Evolutionary conservation across 2,329 filamentous ascomycete genomes (phyloP).

Genomic region (Rhynchosporium secalis): DNA sequence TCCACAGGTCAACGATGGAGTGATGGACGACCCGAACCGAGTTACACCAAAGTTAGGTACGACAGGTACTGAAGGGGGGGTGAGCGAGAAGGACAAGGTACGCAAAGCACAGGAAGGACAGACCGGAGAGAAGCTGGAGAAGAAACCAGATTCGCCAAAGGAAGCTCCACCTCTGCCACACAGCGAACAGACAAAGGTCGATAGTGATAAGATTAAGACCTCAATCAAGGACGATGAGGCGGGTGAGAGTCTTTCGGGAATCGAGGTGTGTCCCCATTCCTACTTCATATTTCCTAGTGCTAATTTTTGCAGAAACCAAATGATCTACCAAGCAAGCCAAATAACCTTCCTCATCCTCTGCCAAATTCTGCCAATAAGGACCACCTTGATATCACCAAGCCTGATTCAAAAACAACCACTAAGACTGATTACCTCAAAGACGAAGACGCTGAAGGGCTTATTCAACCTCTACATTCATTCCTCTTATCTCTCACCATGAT

Average conservation of each 20-base stretch:
- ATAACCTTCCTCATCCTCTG: slow-evolving; percentile 71
- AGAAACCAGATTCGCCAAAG: slow-evolving; percentile 80
- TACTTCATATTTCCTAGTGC: slow-evolving; percentile 8
- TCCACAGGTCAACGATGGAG: slow-evolving; percentile 69
- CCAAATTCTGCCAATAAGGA: slow-evolving; percentile 66
- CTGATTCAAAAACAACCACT: slow-evolving; percentile 42
- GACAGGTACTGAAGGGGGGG: slow-evolving; percentile 84
- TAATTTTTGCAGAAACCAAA: slow-evolving; percentile 66
- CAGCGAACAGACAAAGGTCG: slow-evolving; percentile 72
- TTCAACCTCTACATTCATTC: slow-evolving; percentile 84
- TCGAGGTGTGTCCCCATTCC: slow-evolving; percentile 54
- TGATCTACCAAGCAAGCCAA: slow-evolving; percentile 75
- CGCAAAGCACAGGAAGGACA: slow-evolving; percentile 66
- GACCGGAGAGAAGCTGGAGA: slow-evolving; percentile 65
- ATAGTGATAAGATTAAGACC: slow-evolving; percentile 38
- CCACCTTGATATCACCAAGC: slow-evolving; percentile 55
- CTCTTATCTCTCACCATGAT: slow-evolving; percentile 96
- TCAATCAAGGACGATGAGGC: slow-evolving; percentile 41
- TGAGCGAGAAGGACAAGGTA: slow-evolving; percentile 82
- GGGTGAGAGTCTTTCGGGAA: slow-evolving; percentile 44
- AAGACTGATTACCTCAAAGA: slow-evolving; percentile 41
- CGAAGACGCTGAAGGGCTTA: slow-evolving; percentile 59
- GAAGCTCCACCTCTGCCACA: slow-evolving; percentile 80
- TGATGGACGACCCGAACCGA: slow-evolving; percentile 88
- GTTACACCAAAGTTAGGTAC: slow-evolving; percentile 78